These are phyloP conservation scores for Agrocybe chaxingu DNA, from an alignment of 768 basidiomycete genomes.

Conservation along the genomic window DNA sequence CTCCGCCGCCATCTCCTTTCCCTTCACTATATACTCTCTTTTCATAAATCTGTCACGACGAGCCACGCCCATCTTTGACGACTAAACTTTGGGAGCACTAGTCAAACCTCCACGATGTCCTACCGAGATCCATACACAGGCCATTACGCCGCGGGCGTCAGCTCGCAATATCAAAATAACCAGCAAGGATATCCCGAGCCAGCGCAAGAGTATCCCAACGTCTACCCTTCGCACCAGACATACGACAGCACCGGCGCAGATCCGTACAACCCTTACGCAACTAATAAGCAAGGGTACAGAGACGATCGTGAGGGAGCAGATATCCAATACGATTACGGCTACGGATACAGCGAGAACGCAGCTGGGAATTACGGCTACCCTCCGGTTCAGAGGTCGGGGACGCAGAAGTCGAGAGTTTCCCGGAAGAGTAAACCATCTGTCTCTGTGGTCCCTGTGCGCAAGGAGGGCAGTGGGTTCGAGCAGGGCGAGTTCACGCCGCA, in stretches of 20 bases:
- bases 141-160: conserved; percentile 20
- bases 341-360: conserved; percentile 13
- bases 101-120: conserved; percentile 30
- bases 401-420: conserved; percentile 15
- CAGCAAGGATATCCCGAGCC: conserved; percentile 31
- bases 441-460: conserved; percentile 17
- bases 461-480: conserved; percentile 37
- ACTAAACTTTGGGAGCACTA: conserved; percentile 1
- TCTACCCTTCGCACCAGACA: conserved; percentile 51
- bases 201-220: conserved; percentile 37
- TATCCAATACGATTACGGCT: conserved; percentile 10
- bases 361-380: conserved; percentile 21
- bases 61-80: neutral
- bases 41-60: neutral
- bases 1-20: conserved; percentile 8
- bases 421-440: conserved; percentile 14
- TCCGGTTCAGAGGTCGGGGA: conserved; percentile 18
- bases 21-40: neutral
- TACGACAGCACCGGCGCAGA: conserved; percentile 48
- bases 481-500: conserved; percentile 38
- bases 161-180: conserved; percentile 17
- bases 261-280: conserved; percentile 28
- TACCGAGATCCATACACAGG: conserved; percentile 55
- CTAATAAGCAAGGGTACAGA: conserved; percentile 24
- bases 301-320: conserved; percentile 30